These are phyloP conservation scores for Boletus rubropictus DNA, from an alignment of 768 basidiomycete genomes.

Conservation along the genomic window DNA sequence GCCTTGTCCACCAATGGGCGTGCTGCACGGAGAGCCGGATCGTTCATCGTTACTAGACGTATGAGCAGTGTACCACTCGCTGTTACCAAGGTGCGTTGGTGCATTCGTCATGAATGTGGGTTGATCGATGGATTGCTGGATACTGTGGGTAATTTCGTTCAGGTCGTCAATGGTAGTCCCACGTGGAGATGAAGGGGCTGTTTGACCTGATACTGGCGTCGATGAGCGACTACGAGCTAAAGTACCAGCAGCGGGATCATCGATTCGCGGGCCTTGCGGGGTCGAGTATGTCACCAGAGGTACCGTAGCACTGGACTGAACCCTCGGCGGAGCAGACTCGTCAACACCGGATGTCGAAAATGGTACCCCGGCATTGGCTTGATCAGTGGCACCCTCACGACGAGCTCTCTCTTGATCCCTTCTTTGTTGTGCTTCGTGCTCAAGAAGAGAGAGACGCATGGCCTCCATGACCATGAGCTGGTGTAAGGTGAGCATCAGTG, in stretches of 20 bases:
- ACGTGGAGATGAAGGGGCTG: conserved; percentile 26
- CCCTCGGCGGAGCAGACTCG: conserved; percentile 2
- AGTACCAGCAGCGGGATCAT: conserved; percentile 8
- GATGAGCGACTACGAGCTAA: conserved; percentile 23
- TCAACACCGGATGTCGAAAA: conserved; percentile 2
- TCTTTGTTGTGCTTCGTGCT: conserved; percentile 90
- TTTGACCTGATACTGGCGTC: conserved; percentile 34
- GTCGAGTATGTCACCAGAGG: not conserved
- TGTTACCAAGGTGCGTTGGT: conserved; percentile 6
- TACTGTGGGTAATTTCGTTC: conserved; percentile 26
- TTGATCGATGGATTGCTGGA: conserved; percentile 18
- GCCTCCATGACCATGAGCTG: conserved; percentile 99
- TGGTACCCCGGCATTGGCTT: conserved; percentile 29
- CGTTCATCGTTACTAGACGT: conserved; percentile 10
- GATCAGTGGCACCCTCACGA: conserved; percentile 37
- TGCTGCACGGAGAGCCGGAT: conserved; percentile 3
- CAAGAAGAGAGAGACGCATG: conserved; percentile 89
- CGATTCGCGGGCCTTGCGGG: conserved; percentile 9
- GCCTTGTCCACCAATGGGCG: conserved; percentile 4
- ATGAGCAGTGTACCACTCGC: conserved; percentile 8
- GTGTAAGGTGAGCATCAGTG: conserved; percentile 9
- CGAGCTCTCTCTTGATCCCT: conserved; percentile 68
- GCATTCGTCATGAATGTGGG: conserved; percentile 14
- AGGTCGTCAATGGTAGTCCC: conserved; percentile 24
- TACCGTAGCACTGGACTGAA: conserved; percentile 4